A percentile compares a stretch with the other conserved stretches of the same genome.
Evolutionary conservation across 1,139 yeast species (phyloP).

Genomic region (Petasospora fabianii): DNA sequence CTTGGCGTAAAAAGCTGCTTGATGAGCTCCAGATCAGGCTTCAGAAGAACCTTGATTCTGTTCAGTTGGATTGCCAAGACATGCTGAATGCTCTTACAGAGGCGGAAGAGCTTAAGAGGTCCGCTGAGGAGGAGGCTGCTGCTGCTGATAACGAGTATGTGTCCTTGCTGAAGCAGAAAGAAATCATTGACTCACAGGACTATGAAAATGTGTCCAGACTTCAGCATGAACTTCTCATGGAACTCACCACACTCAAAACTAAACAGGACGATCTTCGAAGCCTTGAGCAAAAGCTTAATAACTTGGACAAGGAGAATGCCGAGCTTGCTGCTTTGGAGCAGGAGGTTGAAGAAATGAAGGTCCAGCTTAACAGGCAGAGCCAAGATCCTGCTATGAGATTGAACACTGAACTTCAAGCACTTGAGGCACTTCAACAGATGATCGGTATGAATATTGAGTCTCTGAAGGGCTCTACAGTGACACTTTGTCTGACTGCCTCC

Average conservation of each 20-base stretch:
- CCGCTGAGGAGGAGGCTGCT: slow-evolving; percentile 2
- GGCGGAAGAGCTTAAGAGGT: slow-evolving; percentile 7
- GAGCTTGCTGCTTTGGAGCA: slow-evolving; percentile 21
- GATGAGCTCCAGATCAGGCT: slow-evolving; percentile 33
- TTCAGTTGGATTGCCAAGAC: slow-evolving; percentile 14
- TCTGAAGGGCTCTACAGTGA: slow-evolving; percentile 19
- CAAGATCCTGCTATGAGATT: slow-evolving; percentile 25
- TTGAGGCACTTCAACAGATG: slow-evolving; percentile 22
- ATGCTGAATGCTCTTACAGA: slow-evolving; percentile 2
- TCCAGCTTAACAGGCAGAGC: slow-evolving; percentile 20
- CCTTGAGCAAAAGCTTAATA: slow-evolving; percentile 14
- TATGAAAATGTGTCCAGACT: slow-evolving; percentile 18
- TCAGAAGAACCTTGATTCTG: slow-evolving; percentile 10
- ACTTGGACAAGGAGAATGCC: slow-evolving; percentile 4
- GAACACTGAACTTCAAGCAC: slow-evolving; percentile 15
- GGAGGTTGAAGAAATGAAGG: slow-evolving; percentile 19
- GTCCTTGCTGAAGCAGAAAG: slow-evolving; percentile 3
- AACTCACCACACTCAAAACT: slow-evolving; percentile 12
- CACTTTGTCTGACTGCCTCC: slow-evolving; percentile 10
- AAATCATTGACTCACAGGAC: slow-evolving; percentile 20
- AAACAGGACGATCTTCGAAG: slow-evolving; percentile 11
- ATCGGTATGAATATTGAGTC: slow-evolving; percentile 25
- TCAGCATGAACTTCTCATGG: slow-evolving; percentile 19
- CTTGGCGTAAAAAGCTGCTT: slow-evolving; percentile 45
- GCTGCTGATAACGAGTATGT: slow-evolving; percentile 1